Evolutionary conservation across 257 asterid genomes (phyloP), one percentile per base, ranked within the genome.

Genomic region (Jacaranda copaia): DNA sequence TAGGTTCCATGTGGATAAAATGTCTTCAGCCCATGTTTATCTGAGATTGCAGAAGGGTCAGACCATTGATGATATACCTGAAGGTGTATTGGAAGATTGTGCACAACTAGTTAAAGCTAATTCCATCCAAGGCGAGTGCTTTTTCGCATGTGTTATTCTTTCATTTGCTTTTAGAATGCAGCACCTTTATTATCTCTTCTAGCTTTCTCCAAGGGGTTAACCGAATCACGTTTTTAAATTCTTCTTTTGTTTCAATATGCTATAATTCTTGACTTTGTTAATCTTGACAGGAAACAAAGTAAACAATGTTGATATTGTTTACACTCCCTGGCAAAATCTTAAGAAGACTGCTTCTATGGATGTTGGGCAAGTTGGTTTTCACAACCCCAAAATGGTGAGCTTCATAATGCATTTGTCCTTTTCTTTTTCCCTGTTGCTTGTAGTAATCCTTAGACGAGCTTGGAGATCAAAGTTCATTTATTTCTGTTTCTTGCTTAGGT

Each of bases 21-120:
- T 91, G 97, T 89, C 97, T 8, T 91, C 93, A 0, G 95, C 97
- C 57, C 97, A 91, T 74, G 97, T 91, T 67, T 91, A 91, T 73
- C 82, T 91, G 82, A 91, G 97, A 80, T 73, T 91, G 88, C 81
- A 80, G 51, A 91, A 85, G 83, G 92, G 90, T 69, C 92, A 85
- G 80, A 81, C 91, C 8, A 58, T 88, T 63, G 97, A 91, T 61
- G 88, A 86, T 73, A 89, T 91, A 86, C 81, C 97, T 35, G 97
- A 91, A 77, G 89, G 87, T 48, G 90, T 91, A 32, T 67, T 89
- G 76, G 97, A 91, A 81, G 97, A 91, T 80, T 91, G 94, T 76
- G 91, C 77, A 13, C 97, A 91, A 62, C 85, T 91, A 39, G 97
- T 91, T 79, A 91, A 91, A 84, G 94, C 97, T 14, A 91, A 91